Conservation (phyloP, 331 rosid species). For the Phaseolus coccineus region DNA sequence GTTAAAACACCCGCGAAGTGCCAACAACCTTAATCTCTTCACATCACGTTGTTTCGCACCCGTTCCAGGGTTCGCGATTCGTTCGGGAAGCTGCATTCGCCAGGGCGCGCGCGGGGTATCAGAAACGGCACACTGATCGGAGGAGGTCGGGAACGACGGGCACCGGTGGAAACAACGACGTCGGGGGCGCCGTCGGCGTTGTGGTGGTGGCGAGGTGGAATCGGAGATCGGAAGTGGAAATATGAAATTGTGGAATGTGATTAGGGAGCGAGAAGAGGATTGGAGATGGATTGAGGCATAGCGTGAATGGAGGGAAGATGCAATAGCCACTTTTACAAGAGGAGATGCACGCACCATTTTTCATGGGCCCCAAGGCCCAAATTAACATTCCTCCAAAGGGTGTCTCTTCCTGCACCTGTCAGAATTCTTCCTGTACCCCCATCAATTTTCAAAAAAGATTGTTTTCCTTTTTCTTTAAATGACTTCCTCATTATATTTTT, state of each 20-base stretch:
- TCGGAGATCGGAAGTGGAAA: slow-evolving; percentile 39
- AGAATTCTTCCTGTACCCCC: too few relatives aligned
- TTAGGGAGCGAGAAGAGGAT: neutral
- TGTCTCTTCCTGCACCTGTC: too few relatives aligned
- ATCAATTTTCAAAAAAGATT: too few relatives aligned
- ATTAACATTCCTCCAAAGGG: neutral
- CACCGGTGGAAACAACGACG: slow-evolving; percentile 20
- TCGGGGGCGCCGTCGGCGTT: slow-evolving; percentile 20
- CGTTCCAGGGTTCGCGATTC: slow-evolving; percentile 29
- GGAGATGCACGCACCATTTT: neutral
- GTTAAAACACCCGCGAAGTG: neutral
- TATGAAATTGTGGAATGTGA: neutral
- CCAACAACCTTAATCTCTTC: slow-evolving; percentile 39
- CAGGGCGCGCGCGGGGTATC: neutral
- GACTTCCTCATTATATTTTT: too few relatives aligned
- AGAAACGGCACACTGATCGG: slow-evolving; percentile 43
- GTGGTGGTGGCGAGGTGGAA: slow-evolving; percentile 33
- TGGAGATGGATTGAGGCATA: slow-evolving; percentile 43
- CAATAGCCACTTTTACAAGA: neutral
- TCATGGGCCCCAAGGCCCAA: slow-evolving; percentile 41
- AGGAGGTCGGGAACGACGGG: neutral
- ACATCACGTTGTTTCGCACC: slow-evolving; percentile 17
- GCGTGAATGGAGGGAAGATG: slow-evolving; percentile 60
- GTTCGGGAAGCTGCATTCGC: slow-evolving; percentile 36
- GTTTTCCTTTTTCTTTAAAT: too few relatives aligned